These are phyloP conservation scores for Sporobolomyces roseus DNA, from an alignment of 768 basidiomycete genomes.

Conservation along the genomic window DNA sequence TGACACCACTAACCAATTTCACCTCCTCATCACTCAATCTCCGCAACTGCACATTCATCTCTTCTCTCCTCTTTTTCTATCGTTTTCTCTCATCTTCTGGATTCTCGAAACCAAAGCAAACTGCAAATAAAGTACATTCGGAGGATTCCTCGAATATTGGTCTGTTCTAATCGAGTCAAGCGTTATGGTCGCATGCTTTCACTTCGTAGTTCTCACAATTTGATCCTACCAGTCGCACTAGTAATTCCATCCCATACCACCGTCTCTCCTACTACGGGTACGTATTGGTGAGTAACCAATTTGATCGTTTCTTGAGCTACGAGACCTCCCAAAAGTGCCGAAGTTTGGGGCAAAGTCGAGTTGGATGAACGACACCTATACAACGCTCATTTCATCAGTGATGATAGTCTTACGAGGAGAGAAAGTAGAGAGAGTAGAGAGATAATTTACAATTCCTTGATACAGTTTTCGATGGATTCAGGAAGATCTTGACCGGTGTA, in stretches of 20 bases:
- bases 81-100: too few species aligned
- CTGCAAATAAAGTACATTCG: too few species aligned
- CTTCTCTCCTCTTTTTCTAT: background rate
- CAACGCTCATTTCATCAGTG: background rate
- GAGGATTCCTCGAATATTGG: too few species aligned
- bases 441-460: constrained; percentile 42
- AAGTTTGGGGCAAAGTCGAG: constrained; percentile 81
- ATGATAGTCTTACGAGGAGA: too few species aligned
- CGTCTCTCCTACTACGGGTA: constrained; percentile 72
- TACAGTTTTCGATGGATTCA: constrained; percentile 48
- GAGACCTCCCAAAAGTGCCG: constrained; percentile 86
- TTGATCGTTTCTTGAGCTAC: constrained; percentile 97
- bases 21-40: too few species aligned
- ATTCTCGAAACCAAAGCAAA: too few species aligned
- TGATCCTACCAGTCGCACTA: constrained; percentile 45
- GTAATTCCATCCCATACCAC: constrained; percentile 71
- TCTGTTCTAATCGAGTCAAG: too few species aligned
- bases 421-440: background rate
- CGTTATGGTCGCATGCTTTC: too few species aligned
- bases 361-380: constrained; percentile 70
- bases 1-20: too few species aligned
- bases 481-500: constrained; percentile 52
- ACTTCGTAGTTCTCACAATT: too few species aligned
- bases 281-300: constrained; percentile 91
- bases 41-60: background rate